Conservation (phyloP, 371 early-diverging fungal genomes). For the Rhizomucor miehei region DNA sequence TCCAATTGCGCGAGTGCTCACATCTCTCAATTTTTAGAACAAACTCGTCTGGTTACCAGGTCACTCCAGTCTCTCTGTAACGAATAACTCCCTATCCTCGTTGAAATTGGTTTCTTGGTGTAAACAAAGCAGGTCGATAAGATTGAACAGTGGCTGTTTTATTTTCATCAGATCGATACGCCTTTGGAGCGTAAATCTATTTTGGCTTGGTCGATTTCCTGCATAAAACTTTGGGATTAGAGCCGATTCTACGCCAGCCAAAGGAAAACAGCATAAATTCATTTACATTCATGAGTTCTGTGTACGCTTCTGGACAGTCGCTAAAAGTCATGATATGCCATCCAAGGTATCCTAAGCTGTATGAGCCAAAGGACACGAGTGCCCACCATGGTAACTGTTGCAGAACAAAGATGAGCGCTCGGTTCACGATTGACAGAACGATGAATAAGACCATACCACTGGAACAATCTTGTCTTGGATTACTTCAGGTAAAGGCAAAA, state of each 20-base stretch:
- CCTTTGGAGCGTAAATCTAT: conserved; percentile 60
- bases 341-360: conserved; percentile 82
- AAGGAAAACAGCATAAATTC: background rate
- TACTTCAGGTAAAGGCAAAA: conserved; percentile 54
- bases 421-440: background rate
- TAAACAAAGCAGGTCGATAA: no score
- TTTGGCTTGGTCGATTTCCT: conserved; percentile 69
- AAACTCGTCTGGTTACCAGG: no score
- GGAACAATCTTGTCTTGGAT: conserved; percentile 59
- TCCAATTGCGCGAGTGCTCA: no score
- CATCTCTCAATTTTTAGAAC: no score
- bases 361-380: conserved; percentile 80
- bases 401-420: background rate
- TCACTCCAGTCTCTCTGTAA: no score
- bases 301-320: conserved; percentile 87
- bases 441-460: conserved; percentile 40
- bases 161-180: conserved; percentile 3
- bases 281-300: conserved; percentile 72
- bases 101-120: no score
- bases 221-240: conserved; percentile 8
- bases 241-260: no score
- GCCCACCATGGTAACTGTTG: conserved; percentile 80
- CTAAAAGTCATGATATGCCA: conserved; percentile 83
- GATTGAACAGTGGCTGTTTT: no score
- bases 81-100: no score